A percentile compares a stretch with the other conserved stretches of the same genome.
These are phyloP conservation scores for Rhizopogon roseolus DNA, from an alignment of 768 basidiomycete genomes.

Conservation along the genomic window DNA sequence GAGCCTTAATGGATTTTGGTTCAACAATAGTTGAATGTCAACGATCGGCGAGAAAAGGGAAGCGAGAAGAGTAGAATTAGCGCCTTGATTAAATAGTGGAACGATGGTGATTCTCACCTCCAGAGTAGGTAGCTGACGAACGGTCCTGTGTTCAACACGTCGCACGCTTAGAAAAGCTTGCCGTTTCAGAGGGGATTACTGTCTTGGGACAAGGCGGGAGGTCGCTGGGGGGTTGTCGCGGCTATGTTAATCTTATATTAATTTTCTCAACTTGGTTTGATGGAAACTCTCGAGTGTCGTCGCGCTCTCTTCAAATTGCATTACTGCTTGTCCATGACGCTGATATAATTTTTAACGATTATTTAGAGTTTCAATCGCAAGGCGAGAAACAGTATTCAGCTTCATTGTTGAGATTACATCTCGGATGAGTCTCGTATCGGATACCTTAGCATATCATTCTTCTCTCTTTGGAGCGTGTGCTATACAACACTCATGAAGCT, in stretches of 20 bases:
- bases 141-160: slow-evolving; percentile 4
- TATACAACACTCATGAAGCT: too few relatives aligned
- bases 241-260: neutral
- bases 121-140: neutral
- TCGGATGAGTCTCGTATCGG: too few relatives aligned
- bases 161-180: slow-evolving; percentile 3
- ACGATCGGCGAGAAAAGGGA: neutral
- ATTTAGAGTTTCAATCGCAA: too few relatives aligned
- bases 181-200: slow-evolving; percentile 1
- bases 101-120: slow-evolving; percentile 1
- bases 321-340: too few relatives aligned
- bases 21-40: neutral
- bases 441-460: too few relatives aligned
- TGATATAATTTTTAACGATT: too few relatives aligned
- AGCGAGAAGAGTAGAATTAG: slow-evolving; percentile 8
- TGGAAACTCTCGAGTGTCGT: too few relatives aligned
- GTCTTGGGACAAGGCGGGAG: slow-evolving; percentile 1
- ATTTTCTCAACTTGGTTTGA: too few relatives aligned
- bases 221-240: neutral
- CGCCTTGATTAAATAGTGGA: slow-evolving; percentile 9
- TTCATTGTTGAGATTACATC: too few relatives aligned
- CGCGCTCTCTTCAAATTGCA: too few relatives aligned
- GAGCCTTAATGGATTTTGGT: slow-evolving; percentile 5
- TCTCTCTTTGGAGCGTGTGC: too few relatives aligned
- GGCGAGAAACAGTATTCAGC: too few relatives aligned